Conservation (phyloP, 345 rosid genomes). For the Jatropha curcas region DNA sequence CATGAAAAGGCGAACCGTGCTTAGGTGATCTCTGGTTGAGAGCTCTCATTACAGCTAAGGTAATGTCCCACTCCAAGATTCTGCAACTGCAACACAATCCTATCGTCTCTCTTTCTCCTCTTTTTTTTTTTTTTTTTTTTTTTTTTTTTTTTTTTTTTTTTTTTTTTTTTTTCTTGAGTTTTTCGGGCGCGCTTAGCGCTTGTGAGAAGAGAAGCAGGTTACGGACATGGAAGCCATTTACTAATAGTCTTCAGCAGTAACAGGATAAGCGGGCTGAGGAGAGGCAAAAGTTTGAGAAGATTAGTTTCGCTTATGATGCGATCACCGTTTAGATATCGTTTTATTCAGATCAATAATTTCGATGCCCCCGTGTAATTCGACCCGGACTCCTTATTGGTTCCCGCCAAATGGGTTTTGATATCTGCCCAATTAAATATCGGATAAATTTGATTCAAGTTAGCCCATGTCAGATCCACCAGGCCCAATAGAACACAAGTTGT, state of each 20-base stretch:
- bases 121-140: not conserved
- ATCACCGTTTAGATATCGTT: not conserved
- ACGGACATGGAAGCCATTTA: conserved; percentile 49
- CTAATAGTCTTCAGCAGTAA: not conserved
- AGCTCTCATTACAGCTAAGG: conserved; percentile 3
- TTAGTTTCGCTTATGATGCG: not conserved
- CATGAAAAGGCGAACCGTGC: no score
- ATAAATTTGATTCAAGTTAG: no score
- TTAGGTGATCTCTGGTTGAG: not conserved
- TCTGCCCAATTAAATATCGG: no score
- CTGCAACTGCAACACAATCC: not conserved
- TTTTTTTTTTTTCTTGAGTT: no score
- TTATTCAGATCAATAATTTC: no score
- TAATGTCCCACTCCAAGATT: not conserved
- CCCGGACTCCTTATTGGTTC: no score
- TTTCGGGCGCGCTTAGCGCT: conserved; percentile 50
- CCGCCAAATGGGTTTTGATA: no score
- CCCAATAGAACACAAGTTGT: no score
- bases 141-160: no score
- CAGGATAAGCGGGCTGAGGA: not conserved
- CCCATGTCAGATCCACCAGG: no score
- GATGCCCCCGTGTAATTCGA: no score
- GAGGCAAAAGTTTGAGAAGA: not conserved
- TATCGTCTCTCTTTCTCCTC: not conserved
- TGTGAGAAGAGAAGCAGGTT: conserved; percentile 41